Evolutionary conservation across 352 stramenopile genomes (phyloP).

Genomic region (Nothophytophthora sp.): DNA sequence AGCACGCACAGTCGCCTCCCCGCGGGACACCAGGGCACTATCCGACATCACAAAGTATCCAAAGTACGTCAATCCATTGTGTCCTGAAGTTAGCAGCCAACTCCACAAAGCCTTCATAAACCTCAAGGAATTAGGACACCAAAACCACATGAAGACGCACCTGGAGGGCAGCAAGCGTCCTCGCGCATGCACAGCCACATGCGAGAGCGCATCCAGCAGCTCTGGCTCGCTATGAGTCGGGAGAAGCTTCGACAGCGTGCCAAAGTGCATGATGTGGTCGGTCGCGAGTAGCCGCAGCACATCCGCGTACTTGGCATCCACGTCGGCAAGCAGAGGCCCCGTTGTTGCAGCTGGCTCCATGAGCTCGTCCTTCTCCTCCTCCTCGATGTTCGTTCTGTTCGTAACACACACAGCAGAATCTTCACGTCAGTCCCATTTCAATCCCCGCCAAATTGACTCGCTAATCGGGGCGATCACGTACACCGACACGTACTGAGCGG

Average conservation of each 20-base stretch:
- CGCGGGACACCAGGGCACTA: slow-evolving; percentile 35
- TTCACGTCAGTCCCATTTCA: no score
- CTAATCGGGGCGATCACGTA: slow-evolving; percentile 48
- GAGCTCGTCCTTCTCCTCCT: slow-evolving; percentile 49
- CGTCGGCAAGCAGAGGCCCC: slow-evolving; percentile 19
- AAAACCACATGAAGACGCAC: slow-evolving; percentile 57
- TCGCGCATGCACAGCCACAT: slow-evolving; percentile 43
- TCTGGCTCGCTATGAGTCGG: slow-evolving; percentile 37
- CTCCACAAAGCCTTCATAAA: no score
- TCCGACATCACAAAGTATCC: neutral
- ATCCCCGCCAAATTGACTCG: neutral
- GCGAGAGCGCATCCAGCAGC: slow-evolving; percentile 38
- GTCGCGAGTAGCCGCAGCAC: slow-evolving; percentile 22
- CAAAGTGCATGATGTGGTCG: slow-evolving; percentile 53
- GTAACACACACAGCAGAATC: neutral
- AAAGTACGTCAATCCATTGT: no score
- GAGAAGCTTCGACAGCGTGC: slow-evolving; percentile 40
- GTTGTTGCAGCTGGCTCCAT: slow-evolving; percentile 31
- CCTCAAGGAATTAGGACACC: no score
- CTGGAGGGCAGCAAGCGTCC: slow-evolving; percentile 47
- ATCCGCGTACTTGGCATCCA: slow-evolving; percentile 33
- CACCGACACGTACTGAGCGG: slow-evolving; percentile 16
- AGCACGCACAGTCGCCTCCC: slow-evolving; percentile 27
- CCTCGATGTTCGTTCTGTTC: slow-evolving; percentile 25
- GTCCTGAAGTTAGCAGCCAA: no score